A percentile compares a stretch with the other conserved stretches of the same genome.
These are phyloP conservation scores for Haberlea rhodopensis DNA, from an alignment of 257 asterid species.

Conservation along the genomic window DNA sequence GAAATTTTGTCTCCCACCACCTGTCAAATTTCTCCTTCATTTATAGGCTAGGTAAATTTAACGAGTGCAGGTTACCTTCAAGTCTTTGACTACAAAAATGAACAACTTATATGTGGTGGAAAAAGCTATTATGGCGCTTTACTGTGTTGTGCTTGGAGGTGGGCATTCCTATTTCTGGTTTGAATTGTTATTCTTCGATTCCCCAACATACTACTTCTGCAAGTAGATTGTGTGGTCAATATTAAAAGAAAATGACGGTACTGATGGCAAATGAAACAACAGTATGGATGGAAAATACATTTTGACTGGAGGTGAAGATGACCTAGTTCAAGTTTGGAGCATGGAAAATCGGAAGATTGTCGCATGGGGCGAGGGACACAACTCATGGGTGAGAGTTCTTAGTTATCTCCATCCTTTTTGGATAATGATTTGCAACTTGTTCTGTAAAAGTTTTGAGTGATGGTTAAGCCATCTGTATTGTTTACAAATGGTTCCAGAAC, in stretches of 20 bases:
- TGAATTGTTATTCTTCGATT: not conserved
- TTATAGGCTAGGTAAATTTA: conserved; percentile 23
- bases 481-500: not conserved
- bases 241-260: conserved; percentile 30
- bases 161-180: conserved; percentile 20
- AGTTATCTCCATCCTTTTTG: conserved; percentile 18
- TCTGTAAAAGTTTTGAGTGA: not conserved
- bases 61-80: conserved; percentile 75
- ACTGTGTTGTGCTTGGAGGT: conserved; percentile 99
- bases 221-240: conserved; percentile 22
- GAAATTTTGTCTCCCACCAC: conserved; percentile 7
- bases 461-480: not conserved
- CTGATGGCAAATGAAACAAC: conserved; percentile 50
- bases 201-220: conserved; percentile 12
- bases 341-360: conserved; percentile 95
- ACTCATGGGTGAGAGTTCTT: conserved; percentile 79
- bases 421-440: conserved; percentile 1
- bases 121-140: conserved; percentile 98
- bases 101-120: conserved; percentile 89
- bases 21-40: conserved; percentile 7
- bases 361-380: conserved; percentile 99
- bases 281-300: conserved; percentile 96
- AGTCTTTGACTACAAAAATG: conserved; percentile 86
- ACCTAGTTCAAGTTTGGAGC: conserved; percentile 99
- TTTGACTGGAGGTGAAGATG: conserved; percentile 99